These are phyloP conservation scores for Amanita brunnescens DNA, from an alignment of 768 basidiomycete species.

Conservation along the genomic window DNA sequence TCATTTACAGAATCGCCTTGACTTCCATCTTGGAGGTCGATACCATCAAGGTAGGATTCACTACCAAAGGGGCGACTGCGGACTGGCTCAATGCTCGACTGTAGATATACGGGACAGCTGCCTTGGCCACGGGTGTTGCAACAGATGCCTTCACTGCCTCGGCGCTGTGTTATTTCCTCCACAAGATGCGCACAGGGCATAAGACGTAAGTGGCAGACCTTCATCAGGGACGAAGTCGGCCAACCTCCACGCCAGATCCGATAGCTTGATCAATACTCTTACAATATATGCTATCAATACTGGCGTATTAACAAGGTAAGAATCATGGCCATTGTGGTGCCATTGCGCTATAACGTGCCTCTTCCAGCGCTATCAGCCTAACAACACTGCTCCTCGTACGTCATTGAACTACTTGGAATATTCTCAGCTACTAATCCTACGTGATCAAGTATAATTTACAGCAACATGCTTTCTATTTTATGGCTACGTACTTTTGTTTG, in stretches of 20 bases:
- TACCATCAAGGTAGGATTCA: neutral
- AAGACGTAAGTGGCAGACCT: slow-evolving; percentile 20
- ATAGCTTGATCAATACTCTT: slow-evolving; percentile 48
- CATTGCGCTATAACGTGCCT: neutral
- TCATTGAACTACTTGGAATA: neutral
- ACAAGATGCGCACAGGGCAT: slow-evolving; percentile 42
- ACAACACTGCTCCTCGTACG: slow-evolving; percentile 28
- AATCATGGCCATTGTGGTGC: neutral
- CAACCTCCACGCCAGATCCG: slow-evolving; percentile 22
- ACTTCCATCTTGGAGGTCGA: neutral
- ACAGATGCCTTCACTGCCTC: slow-evolving; percentile 45
- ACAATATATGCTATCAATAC: slow-evolving; percentile 58
- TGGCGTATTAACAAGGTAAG: slow-evolving; percentile 49
- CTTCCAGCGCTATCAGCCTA: slow-evolving; percentile 34
- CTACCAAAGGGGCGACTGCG: neutral
- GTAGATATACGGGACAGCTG: slow-evolving; percentile 37
- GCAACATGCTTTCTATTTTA: slow-evolving; percentile 46
- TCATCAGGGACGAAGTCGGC: neutral
- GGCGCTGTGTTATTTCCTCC: slow-evolving; percentile 46
- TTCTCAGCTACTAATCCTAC: slow-evolving; percentile 1
- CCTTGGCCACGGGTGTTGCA: slow-evolving; percentile 39
- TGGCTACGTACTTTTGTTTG: slow-evolving; percentile 49
- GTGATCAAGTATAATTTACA: slow-evolving; percentile 38
- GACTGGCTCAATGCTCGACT: neutral
- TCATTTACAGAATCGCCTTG: slow-evolving; percentile 18